These are phyloP conservation scores for Nakaseomyces kungkrabaensis DNA, from an alignment of 1,139 yeast genomes.

Conservation along the genomic window DNA sequence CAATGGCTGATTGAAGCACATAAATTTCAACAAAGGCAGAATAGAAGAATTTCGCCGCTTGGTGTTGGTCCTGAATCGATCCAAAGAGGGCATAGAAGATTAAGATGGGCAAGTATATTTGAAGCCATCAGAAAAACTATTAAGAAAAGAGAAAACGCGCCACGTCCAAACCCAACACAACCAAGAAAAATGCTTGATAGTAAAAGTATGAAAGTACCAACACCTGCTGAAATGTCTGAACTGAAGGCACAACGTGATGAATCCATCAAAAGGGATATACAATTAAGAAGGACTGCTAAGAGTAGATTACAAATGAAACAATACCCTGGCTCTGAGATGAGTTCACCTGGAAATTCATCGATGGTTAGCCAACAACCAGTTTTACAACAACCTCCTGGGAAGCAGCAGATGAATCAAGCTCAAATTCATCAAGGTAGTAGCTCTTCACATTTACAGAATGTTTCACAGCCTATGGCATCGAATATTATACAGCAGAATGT, in stretches of 20 bases:
- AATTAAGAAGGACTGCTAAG: slow-evolving; percentile 26
- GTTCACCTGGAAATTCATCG: neutral
- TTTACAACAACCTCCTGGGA: slow-evolving; percentile 15
- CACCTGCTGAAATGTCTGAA: slow-evolving; percentile 75
- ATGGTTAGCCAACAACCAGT: slow-evolving; percentile 4
- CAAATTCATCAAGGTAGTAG: slow-evolving; percentile 4
- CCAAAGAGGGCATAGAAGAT: slow-evolving; percentile 81
- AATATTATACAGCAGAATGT: slow-evolving; percentile 3
- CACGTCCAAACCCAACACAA: slow-evolving; percentile 42
- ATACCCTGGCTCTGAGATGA: slow-evolving; percentile 4
- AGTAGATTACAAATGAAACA: slow-evolving; percentile 25
- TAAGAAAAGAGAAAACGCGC: slow-evolving; percentile 72
- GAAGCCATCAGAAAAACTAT: slow-evolving; percentile 88
- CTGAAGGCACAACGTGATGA: slow-evolving; percentile 79
- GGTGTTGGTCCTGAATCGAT: slow-evolving; percentile 89
- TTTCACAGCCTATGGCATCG: neutral
- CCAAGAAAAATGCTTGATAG: slow-evolving; percentile 33
- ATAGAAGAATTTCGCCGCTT: slow-evolving; percentile 78
- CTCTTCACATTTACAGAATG: neutral
- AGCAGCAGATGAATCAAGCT: slow-evolving; percentile 8
- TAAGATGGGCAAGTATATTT: slow-evolving; percentile 95
- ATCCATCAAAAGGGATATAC: slow-evolving; percentile 40
- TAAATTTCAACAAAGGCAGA: slow-evolving; percentile 69
- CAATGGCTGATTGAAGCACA: slow-evolving; percentile 89
- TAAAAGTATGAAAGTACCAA: slow-evolving; percentile 42